Base-by-base conservation (phyloP, 1,139 yeast species). In the Yamadazyma dushanensis region DNA sequence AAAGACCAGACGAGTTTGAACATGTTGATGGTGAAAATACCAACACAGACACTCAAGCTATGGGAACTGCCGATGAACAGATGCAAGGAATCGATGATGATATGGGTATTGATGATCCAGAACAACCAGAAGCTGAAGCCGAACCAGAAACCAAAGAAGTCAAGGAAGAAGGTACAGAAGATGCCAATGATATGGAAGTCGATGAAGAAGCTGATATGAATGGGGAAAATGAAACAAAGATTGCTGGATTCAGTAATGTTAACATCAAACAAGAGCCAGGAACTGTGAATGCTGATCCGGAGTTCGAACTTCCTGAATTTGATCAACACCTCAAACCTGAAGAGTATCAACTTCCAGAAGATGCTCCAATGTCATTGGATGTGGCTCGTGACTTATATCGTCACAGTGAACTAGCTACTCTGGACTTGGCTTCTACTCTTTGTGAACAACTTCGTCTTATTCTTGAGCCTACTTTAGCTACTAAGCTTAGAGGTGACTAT, bases 371-470 rank as follows among this genome's bases (percentile, higher is more conserved):
- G 56, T 60, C 69, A 16, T 51, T 80, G 20, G 87, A 80, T 8
- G 83, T 78, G 39, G 88, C 96, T 9, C 73, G 88, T 38, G 80
- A 73, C 11, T 57, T 87, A 28, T 94, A 98, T 98, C 78, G 77
- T 49, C 65, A 73, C 44, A 84, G 95, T 57, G 97, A 90, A 51
- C 60, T 78, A 16, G 78, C 87, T 14, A 89, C 97, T 0, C 87
- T 83, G 43, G 97, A 90, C 46, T 66, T 94, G 31, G 86, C 97
- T 1, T 79, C 95, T 3, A 82, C 89, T 17, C 69, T 94, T 32
- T 84, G 96, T 57, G 99, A 94, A 62, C 98, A 94, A 60, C 71
- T 94, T 44, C 75, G 98, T 34, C 74, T 94, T 44, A 92, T 94
- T 53, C 69, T 94, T 50, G 98, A 92, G 55, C 99, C 99, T 5